Evolutionary conservation across 176 grass and related monocot genomes (phyloP).

Genomic region (Musa schizocarpa): DNA sequence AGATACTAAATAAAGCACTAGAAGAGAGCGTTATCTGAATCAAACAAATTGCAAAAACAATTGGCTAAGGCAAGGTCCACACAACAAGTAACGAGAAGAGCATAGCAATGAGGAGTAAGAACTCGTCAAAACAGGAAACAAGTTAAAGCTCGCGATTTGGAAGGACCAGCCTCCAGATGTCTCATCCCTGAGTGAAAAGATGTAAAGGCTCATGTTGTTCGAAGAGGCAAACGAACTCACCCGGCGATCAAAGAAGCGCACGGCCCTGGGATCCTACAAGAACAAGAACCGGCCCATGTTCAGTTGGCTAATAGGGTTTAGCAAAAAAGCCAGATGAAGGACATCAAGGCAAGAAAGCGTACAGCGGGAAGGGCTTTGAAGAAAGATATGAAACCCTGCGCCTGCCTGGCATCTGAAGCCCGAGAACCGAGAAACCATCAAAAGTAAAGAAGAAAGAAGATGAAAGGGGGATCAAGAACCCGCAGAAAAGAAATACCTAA

Average conservation of each 20-base stretch:
- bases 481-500: slow-evolving; percentile 4
- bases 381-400: slow-evolving; percentile 94
- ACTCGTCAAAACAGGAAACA: neutral
- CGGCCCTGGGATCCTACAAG: slow-evolving; percentile 53
- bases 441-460: neutral
- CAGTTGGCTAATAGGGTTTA: neutral
- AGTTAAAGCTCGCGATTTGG: neutral
- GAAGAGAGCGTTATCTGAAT: neutral
- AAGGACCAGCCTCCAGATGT: neutral
- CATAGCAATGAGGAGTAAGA: neutral
- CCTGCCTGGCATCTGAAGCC: slow-evolving; percentile 67
- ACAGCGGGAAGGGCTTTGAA: slow-evolving; percentile 74
- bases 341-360: neutral
- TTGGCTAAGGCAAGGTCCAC: neutral
- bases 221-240: slow-evolving; percentile 31
- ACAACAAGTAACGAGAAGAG: neutral
- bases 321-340: neutral
- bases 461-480: neutral
- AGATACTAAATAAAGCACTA: neutral
- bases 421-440: neutral
- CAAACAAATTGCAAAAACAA: neutral
- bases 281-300: neutral
- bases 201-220: neutral
- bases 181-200: neutral
- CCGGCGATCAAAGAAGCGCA: slow-evolving; percentile 80